These are phyloP conservation scores for Trichophyton benhamiae DNA, from an alignment of 2,329 filamentous ascomycete species.

Conservation along the genomic window DNA sequence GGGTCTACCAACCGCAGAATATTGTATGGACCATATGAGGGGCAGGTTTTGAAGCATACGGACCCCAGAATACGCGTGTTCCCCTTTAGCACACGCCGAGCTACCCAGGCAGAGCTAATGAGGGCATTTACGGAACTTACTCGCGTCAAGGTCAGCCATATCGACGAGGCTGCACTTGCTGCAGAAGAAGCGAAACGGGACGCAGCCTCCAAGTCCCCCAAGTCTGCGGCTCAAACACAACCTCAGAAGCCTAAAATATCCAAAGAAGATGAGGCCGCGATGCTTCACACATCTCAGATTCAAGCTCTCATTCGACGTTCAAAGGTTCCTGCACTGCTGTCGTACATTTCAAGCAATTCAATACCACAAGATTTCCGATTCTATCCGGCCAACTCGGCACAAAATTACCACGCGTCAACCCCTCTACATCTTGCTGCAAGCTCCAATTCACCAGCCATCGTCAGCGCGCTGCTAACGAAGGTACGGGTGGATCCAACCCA, in stretches of 20 bases:
- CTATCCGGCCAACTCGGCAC: slow-evolving; percentile 50
- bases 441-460: slow-evolving; percentile 64
- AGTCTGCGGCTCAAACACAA: slow-evolving; percentile 25
- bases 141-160: slow-evolving; percentile 67
- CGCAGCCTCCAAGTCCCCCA: slow-evolving; percentile 25
- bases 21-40: slow-evolving; percentile 82
- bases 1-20: slow-evolving; percentile 77
- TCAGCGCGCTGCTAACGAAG: slow-evolving; percentile 63
- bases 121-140: slow-evolving; percentile 89
- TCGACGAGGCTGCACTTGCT: slow-evolving; percentile 54
- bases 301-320: slow-evolving; percentile 79
- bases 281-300: slow-evolving; percentile 77
- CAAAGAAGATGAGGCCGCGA: slow-evolving; percentile 71
- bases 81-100: slow-evolving; percentile 81
- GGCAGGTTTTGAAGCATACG: slow-evolving; percentile 65
- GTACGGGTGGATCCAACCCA: slow-evolving; percentile 61
- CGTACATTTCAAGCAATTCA: slow-evolving; percentile 67
- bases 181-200: slow-evolving; percentile 39
- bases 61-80: slow-evolving; percentile 75
- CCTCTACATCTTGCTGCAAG: slow-evolving; percentile 76
- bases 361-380: slow-evolving; percentile 64
- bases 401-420: slow-evolving; percentile 69
- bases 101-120: slow-evolving; percentile 91
- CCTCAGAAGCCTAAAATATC: slow-evolving; percentile 48
- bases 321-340: slow-evolving; percentile 73